phyloP scores from a whole-genome alignment of 352 stramenopile species.

The Phytophthora fragariae region DNA sequence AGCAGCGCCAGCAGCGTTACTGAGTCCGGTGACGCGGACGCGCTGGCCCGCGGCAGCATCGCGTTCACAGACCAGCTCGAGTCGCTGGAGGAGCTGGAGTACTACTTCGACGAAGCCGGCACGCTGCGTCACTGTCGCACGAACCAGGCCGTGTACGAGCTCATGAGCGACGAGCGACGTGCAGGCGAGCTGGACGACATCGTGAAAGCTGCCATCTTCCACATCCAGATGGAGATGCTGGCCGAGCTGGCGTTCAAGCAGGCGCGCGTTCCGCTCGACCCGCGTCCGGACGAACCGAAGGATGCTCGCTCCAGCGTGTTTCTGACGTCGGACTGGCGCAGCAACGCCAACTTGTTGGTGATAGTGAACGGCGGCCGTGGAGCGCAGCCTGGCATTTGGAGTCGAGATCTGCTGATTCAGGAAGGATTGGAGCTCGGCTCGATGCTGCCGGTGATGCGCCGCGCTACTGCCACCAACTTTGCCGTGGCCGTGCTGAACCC shows the following conservation, averaged over 20 bases:
- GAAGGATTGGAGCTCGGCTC: slow-evolving; percentile 79
- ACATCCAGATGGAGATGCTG: slow-evolving; percentile 88
- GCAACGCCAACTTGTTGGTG: slow-evolving; percentile 65
- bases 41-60: slow-evolving; percentile 45
- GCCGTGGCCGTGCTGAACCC: slow-evolving; percentile 75
- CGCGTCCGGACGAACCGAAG: slow-evolving; percentile 64
- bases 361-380: slow-evolving; percentile 77
- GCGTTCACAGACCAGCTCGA: slow-evolving; percentile 71
- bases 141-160: slow-evolving; percentile 76
- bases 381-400: slow-evolving; percentile 82
- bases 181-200: slow-evolving; percentile 80
- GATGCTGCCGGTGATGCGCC: slow-evolving; percentile 76
- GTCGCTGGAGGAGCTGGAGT: slow-evolving; percentile 79
- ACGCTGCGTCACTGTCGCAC: slow-evolving; percentile 77
- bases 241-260: slow-evolving; percentile 81
- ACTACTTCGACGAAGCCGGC: slow-evolving; percentile 78
- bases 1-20: slow-evolving; percentile 36
- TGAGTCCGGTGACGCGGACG: slow-evolving; percentile 9
- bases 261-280: slow-evolving; percentile 69
- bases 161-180: slow-evolving; percentile 79
- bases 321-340: slow-evolving; percentile 72
- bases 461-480: slow-evolving; percentile 52
- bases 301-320: slow-evolving; percentile 77
- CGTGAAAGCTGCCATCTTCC: slow-evolving; percentile 84
- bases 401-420: slow-evolving; percentile 76